These are phyloP conservation scores for Wickerhamiella azymoides DNA, from an alignment of 805 yeast species.

Conservation along the genomic window DNA sequence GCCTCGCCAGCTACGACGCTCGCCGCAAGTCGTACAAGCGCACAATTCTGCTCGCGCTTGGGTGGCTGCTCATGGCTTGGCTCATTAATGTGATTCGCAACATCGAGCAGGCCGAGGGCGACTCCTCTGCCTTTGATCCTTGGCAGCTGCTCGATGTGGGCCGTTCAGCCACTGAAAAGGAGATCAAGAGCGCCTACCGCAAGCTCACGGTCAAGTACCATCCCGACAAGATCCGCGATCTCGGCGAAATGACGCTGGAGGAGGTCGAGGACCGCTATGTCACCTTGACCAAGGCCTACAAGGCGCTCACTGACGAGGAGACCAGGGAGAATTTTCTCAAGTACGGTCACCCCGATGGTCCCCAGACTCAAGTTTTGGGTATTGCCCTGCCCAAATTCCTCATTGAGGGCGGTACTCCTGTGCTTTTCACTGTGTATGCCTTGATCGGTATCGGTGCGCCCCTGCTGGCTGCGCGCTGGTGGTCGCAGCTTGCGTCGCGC, in stretches of 20 bases:
- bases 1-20: slow-evolving; percentile 10
- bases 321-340: slow-evolving; percentile 67
- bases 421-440: slow-evolving; percentile 48
- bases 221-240: slow-evolving; percentile 72
- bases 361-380: slow-evolving; percentile 79
- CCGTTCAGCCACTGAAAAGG: slow-evolving; percentile 54
- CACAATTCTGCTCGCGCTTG: slow-evolving; percentile 29
- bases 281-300: slow-evolving; percentile 78
- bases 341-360: slow-evolving; percentile 98
- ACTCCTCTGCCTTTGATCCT: slow-evolving; percentile 55
- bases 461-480: slow-evolving; percentile 70
- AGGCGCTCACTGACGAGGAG: slow-evolving; percentile 82
- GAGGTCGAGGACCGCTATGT: slow-evolving; percentile 70
- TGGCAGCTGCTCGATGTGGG: slow-evolving; percentile 71
- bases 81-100: slow-evolving; percentile 27
- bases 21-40: slow-evolving; percentile 8
- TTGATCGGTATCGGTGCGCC: slow-evolving; percentile 74
- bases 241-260: slow-evolving; percentile 40
- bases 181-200: slow-evolving; percentile 69
- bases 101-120: slow-evolving; percentile 24
- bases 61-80: slow-evolving; percentile 47
- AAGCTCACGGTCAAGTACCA: slow-evolving; percentile 78
- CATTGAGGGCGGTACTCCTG: slow-evolving; percentile 68
- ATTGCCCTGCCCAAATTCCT: slow-evolving; percentile 88
- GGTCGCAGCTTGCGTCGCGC: slow-evolving; percentile 66